Conservation (phyloP, 345 rosid species). For the Eucalyptus victrix region DNA sequence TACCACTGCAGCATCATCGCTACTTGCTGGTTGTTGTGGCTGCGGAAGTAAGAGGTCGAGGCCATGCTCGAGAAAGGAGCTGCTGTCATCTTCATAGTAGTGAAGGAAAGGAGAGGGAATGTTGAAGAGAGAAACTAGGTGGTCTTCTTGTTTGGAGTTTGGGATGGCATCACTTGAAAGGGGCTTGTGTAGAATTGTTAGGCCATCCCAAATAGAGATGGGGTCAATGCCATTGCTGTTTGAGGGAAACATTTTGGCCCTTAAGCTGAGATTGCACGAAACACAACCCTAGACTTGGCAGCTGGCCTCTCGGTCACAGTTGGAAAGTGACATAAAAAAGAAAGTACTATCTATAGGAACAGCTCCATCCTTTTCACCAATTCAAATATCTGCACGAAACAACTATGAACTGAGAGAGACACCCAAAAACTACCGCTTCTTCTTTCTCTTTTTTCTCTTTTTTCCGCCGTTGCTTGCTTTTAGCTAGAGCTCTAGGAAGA, state of each 20-base stretch:
- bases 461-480: neutral
- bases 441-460: neutral
- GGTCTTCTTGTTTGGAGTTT: conserved; percentile 12
- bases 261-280: neutral
- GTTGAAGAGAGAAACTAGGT: conserved; percentile 10
- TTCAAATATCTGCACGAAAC: neutral
- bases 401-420: neutral
- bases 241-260: conserved; percentile 26
- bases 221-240: conserved; percentile 5
- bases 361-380: neutral
- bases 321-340: neutral
- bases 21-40: neutral
- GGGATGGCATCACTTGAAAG: conserved; percentile 6
- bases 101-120: conserved; percentile 28
- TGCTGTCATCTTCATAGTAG: conserved; percentile 13
- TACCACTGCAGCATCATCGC: neutral
- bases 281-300: neutral
- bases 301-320: neutral
- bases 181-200: neutral
- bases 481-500: neutral
- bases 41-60: conserved; percentile 3
- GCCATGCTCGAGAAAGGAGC: neutral
- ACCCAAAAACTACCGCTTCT: neutral
- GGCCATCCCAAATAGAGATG: neutral
- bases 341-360: neutral